Conservation (phyloP, 192 early-diverging fungal species). For the Jimgerdemannia lactiflua region DNA sequence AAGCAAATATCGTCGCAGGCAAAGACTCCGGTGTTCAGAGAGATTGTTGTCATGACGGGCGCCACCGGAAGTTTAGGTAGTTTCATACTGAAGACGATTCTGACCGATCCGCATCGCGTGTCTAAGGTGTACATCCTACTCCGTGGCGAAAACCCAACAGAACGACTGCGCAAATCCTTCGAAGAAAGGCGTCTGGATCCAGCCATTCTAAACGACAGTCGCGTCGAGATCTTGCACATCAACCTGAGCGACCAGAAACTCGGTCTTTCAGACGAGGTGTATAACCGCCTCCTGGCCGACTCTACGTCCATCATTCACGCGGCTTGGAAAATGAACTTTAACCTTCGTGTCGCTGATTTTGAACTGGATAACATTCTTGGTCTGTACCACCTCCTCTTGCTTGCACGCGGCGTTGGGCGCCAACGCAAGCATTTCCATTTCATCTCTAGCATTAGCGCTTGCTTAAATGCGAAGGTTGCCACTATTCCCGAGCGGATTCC, state of each 20-base stretch:
- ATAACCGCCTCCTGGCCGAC: slow-evolving; percentile 18
- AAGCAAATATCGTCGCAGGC: too few relatives aligned
- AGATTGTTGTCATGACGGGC: slow-evolving; percentile 29
- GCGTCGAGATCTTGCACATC: slow-evolving; percentile 9
- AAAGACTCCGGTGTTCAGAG: neutral
- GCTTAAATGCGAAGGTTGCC: slow-evolving; percentile 4
- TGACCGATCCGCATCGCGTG: slow-evolving; percentile 9
- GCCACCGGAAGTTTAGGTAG: slow-evolving; percentile 33
- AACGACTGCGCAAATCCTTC: slow-evolving; percentile 19
- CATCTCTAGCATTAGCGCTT: slow-evolving; percentile 26
- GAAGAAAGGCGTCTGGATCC: slow-evolving; percentile 19
- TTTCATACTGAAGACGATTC: slow-evolving; percentile 17
- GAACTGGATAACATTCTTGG: slow-evolving; percentile 21
- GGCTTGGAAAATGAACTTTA: slow-evolving; percentile 38
- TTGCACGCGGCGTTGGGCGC: slow-evolving; percentile 10
- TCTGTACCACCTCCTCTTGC: slow-evolving; percentile 20
- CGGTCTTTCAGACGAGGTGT: slow-evolving; percentile 18
- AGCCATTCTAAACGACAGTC: slow-evolving; percentile 4
- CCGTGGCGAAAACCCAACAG: slow-evolving; percentile 16
- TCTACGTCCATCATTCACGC: slow-evolving; percentile 27
- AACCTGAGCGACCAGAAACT: slow-evolving; percentile 16
- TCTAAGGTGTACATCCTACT: slow-evolving; percentile 26
- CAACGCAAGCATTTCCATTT: slow-evolving; percentile 26
- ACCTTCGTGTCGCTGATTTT: slow-evolving; percentile 25
- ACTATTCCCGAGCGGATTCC: slow-evolving; percentile 11